Percentiles rank a stretch among this genome's conserved stretches.
phyloP scores from a whole-genome alignment of 2,329 filamentous ascomycete species.

The Sarocladium brachiariae region DNA sequence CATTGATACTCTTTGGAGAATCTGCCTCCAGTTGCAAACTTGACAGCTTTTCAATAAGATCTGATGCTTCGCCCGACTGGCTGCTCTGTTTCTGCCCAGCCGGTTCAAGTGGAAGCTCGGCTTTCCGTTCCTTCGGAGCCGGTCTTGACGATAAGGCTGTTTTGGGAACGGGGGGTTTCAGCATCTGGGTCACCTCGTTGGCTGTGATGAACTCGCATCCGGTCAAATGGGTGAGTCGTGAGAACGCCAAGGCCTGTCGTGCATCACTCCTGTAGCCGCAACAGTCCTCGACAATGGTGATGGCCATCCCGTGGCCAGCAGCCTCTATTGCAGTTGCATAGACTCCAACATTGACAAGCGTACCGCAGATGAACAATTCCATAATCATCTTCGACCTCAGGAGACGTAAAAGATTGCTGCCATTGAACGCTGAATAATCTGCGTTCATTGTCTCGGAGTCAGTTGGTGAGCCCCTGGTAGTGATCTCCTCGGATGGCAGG shows the following conservation, averaged over 20 bases:
- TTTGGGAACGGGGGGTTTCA: slow-evolving; percentile 3
- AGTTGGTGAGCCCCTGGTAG: slow-evolving; percentile 35
- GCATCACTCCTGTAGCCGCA: slow-evolving; percentile 68
- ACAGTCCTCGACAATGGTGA: slow-evolving; percentile 83
- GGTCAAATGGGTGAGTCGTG: slow-evolving; percentile 65
- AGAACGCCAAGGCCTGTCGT: slow-evolving; percentile 64
- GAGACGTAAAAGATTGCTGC: slow-evolving; percentile 64
- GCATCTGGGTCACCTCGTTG: slow-evolving; percentile 37
- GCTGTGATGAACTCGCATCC: slow-evolving; percentile 61
- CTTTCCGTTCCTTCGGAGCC: not conserved
- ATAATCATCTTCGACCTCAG: slow-evolving; percentile 83
- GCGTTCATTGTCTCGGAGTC: slow-evolving; percentile 59
- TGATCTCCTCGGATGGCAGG: slow-evolving; percentile 37
- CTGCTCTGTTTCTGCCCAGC: not conserved
- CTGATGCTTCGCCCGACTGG: not conserved
- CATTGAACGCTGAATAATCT: slow-evolving; percentile 82
- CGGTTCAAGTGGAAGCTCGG: not conserved
- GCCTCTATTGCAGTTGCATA: slow-evolving; percentile 90
- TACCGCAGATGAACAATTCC: slow-evolving; percentile 82
- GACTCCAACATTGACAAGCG: slow-evolving; percentile 79
- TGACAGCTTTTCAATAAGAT: not conserved
- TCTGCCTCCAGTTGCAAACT: slow-evolving; percentile 10
- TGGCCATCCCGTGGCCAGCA: slow-evolving; percentile 77
- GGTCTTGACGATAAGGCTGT: not conserved
- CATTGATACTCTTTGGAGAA: not conserved